phyloP scores from a whole-genome alignment of 176 grass and related monocot species.

The Zea mays region DNA sequence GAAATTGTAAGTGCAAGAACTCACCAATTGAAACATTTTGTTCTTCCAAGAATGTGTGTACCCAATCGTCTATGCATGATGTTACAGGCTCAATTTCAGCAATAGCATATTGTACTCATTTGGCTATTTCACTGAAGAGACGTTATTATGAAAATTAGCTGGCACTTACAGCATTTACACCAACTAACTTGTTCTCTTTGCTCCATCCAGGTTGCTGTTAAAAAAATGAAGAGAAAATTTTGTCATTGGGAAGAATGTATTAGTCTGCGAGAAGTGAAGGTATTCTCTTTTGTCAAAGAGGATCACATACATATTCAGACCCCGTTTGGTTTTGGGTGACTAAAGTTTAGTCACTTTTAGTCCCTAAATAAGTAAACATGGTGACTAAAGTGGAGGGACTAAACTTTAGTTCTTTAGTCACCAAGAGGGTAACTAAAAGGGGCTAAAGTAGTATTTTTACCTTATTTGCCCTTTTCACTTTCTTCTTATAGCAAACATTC shows the following conservation, averaged over 20 bases:
- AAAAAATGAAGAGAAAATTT: conserved; percentile 98
- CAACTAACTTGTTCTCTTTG: background rate
- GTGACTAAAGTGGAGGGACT: too few relatives aligned
- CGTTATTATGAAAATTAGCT: conserved; percentile 2
- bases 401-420: too few relatives aligned
- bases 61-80: background rate
- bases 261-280: conserved; percentile 83
- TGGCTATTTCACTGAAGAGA: conserved; percentile 2
- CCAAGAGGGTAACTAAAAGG: too few relatives aligned
- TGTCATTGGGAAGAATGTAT: conserved; percentile 74
- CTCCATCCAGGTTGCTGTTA: conserved; percentile 78
- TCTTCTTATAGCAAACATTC: too few relatives aligned
- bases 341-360: too few relatives aligned
- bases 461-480: too few relatives aligned
- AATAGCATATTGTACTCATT: background rate
- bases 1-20: conserved; percentile 63
- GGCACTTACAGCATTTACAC: background rate
- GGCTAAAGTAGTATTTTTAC: too few relatives aligned
- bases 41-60: background rate
- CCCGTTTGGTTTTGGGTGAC: too few relatives aligned
- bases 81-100: background rate
- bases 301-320: background rate
- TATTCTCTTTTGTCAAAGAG: conserved; percentile 31
- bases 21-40: background rate
- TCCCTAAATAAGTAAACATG: too few relatives aligned